A percentile compares a stretch with the other conserved stretches of the same genome.
These are phyloP conservation scores for Paramecium tetraurelia DNA, from an alignment of 73 alveolate genomes.

Conservation along the genomic window DNA sequence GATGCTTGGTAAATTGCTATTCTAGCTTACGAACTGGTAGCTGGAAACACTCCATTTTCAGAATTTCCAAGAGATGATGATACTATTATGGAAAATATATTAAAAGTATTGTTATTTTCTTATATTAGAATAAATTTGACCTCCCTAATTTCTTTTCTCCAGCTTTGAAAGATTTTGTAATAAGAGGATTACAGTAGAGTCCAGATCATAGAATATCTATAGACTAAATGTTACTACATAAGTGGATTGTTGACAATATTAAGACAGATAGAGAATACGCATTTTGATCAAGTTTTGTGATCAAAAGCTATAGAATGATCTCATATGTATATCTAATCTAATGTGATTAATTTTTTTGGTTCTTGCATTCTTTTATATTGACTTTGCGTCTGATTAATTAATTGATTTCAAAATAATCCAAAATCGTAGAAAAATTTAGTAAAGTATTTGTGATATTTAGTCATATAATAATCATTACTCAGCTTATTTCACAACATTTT, in stretches of 20 bases:
- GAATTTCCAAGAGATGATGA: conserved; percentile 55
- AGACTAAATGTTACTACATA: conserved; percentile 33
- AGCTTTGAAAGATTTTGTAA: conserved; percentile 42
- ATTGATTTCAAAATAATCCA: background rate
- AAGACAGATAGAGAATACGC: background rate
- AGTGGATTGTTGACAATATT: conserved; percentile 34
- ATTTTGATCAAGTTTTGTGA: background rate
- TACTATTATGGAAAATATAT: background rate
- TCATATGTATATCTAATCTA: background rate
- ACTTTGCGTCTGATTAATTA: too few relatives aligned
- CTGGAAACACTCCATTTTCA: conserved; percentile 61
- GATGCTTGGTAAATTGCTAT: conserved; percentile 91
- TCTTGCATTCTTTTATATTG: too few relatives aligned
- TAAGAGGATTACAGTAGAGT: background rate
- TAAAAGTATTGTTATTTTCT: background rate
- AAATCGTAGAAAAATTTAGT: background rate
- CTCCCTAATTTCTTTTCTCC: conserved; percentile 30
- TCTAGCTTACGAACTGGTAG: conserved; percentile 55
- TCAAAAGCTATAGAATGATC: background rate
- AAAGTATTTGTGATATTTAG: background rate
- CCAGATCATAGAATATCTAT: conserved; percentile 52
- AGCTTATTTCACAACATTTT: background rate
- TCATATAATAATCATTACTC: background rate
- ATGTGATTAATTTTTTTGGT: too few relatives aligned
- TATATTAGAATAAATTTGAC: conserved; percentile 55